phyloP scores from a whole-genome alignment of 2,329 filamentous ascomycete genomes.

The Trichoderma brevicompactum region DNA sequence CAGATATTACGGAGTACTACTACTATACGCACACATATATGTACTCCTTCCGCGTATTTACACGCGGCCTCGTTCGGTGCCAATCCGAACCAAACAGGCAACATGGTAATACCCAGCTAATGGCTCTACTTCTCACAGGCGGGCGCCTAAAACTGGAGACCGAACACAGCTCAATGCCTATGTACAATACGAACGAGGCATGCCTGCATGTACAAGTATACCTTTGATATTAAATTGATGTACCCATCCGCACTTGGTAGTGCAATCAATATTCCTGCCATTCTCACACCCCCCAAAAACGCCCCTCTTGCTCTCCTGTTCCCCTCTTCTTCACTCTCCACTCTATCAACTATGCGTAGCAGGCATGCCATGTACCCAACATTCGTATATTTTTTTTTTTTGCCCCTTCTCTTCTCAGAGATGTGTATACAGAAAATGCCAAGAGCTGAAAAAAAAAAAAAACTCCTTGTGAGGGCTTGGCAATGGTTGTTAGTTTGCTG shows the following conservation, averaged over 20 bases:
- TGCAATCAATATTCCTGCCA: not conserved
- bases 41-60: not conserved
- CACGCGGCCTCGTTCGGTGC: not conserved
- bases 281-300: not conserved
- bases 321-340: conserved; percentile 14
- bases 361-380: too few species aligned
- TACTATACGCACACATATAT: not conserved
- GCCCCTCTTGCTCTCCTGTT: conserved; percentile 9
- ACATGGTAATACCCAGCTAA: not conserved
- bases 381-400: too few species aligned
- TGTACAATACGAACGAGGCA: not conserved
- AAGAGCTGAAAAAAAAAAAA: not conserved
- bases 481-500: not conserved
- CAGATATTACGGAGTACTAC: too few species aligned
- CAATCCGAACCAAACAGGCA: not conserved
- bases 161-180: not conserved
- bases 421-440: not conserved
- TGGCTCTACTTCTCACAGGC: conserved; percentile 2
- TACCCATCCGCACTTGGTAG: not conserved
- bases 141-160: not conserved
- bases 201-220: not conserved
- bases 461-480: not conserved
- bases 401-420: not conserved
- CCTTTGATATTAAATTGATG: not conserved
- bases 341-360: not conserved